Conservation (phyloP, 2,329 filamentous ascomycete species). For the Fusarium goolgardi region DNA sequence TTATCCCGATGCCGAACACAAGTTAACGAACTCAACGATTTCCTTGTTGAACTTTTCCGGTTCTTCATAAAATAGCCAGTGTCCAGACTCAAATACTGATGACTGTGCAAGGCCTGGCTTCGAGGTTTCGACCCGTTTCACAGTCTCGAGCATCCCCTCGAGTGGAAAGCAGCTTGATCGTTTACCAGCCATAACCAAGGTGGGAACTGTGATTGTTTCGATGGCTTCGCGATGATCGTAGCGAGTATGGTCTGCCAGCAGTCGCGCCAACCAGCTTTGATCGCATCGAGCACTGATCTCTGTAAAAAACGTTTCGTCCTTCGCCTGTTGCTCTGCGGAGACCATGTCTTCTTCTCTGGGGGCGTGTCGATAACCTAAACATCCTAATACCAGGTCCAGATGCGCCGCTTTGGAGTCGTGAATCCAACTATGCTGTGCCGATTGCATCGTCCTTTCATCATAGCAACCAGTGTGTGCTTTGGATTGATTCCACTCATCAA, state of each 20-base stretch:
- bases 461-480: constrained; percentile 45
- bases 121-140: constrained; percentile 38
- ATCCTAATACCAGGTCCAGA: constrained; percentile 42
- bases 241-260: constrained; percentile 45
- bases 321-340: constrained; percentile 38
- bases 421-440: constrained; percentile 44
- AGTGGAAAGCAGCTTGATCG: constrained; percentile 46
- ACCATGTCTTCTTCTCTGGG: constrained; percentile 37
- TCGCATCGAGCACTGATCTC: constrained; percentile 45
- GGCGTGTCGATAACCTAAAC: constrained; percentile 44
- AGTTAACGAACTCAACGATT: constrained; percentile 38
- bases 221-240: constrained; percentile 46
- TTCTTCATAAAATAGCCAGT: constrained; percentile 48
- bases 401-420: constrained; percentile 40
- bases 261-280: constrained; percentile 44
- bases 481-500: constrained; percentile 41
- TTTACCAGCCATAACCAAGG: constrained; percentile 44
- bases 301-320: constrained; percentile 45
- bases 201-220: constrained; percentile 43
- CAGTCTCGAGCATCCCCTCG: constrained; percentile 46
- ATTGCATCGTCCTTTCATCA: constrained; percentile 42
- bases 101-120: constrained; percentile 37
- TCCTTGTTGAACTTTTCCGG: constrained; percentile 44
- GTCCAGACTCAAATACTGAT: constrained; percentile 44
- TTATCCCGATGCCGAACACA: constrained; percentile 18